A percentile compares a stretch with the other conserved stretches of the same genome.
Conservation (phyloP, 768 basidiomycete genomes). For the Suillus bovinus region DNA sequence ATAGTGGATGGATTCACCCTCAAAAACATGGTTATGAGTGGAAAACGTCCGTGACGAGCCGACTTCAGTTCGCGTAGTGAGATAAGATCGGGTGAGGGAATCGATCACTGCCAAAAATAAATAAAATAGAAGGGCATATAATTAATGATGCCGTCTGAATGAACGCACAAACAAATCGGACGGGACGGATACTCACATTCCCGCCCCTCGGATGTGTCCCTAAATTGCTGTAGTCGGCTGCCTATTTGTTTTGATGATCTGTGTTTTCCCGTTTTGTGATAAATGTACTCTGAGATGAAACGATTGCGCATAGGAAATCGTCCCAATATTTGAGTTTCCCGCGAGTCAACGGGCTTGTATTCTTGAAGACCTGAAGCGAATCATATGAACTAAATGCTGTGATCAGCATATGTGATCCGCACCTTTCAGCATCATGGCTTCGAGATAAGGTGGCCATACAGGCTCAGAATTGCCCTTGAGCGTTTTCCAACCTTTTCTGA, state of each 20-base stretch:
- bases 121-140: slow-evolving; percentile 24
- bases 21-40: slow-evolving; percentile 16
- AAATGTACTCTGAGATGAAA: slow-evolving; percentile 80
- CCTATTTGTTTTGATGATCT: slow-evolving; percentile 81
- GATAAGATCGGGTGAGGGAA: slow-evolving; percentile 36
- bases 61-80: slow-evolving; percentile 21
- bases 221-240: slow-evolving; percentile 75
- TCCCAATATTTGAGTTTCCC: slow-evolving; percentile 71
- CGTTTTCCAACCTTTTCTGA: slow-evolving; percentile 77
- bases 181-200: slow-evolving; percentile 48
- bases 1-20: slow-evolving; percentile 20
- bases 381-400: slow-evolving; percentile 19
- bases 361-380: slow-evolving; percentile 57
- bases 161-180: slow-evolving; percentile 19
- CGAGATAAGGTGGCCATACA: slow-evolving; percentile 80
- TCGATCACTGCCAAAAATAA: slow-evolving; percentile 38
- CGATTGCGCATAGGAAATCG: slow-evolving; percentile 79
- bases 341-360: slow-evolving; percentile 72
- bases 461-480: slow-evolving; percentile 64
- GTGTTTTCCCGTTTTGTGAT: slow-evolving; percentile 63
- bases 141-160: slow-evolving; percentile 28
- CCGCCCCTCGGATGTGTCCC: slow-evolving; percentile 74
- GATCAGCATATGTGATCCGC: slow-evolving; percentile 17
- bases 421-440: slow-evolving; percentile 79
- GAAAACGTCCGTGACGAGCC: slow-evolving; percentile 22